Base-by-base conservation (phyloP, 2,329 filamentous ascomycete species). In the Aspergillus piperis region DNA sequence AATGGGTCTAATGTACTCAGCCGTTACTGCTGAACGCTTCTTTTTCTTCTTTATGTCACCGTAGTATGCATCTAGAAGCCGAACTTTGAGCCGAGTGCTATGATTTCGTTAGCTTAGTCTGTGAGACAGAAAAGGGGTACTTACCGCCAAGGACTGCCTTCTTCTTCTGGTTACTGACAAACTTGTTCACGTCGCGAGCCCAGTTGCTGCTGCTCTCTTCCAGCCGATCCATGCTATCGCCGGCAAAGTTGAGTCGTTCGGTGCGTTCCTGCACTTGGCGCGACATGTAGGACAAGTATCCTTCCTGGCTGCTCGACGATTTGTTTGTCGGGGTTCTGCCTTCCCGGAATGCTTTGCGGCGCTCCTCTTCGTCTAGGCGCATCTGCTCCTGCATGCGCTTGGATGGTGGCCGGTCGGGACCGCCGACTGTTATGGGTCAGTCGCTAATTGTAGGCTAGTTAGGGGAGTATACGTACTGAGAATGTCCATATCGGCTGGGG, bases 191-290 rank as follows among this genome's bases (percentile, higher is more conserved):
- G 72, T 96, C 93, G 32, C 92, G 87, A 13, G 92, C 89, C 88
- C 92, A 98, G 17, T 88, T 90, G 58, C 87, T 86, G 72, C 91
- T 96, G 67, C 89, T 89, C 69, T 92, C 85, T 70, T 94, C 89
- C 62, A 97, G 78, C 64, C 86, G 87, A 64, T 96, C 90, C 87
- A 98, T 92, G 51, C 82, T 88, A 70, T 98, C 94, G 2, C 89
- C 90, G 77, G 94, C 88, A 5, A 96, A 80, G 48, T 88, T 90
- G 60, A 99, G 80, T 71, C 89, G 92, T 78, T 98, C 92, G 0
- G 95, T 96, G 54, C 95, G 81, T 77, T 98, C 93, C 68, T 96
- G 92, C 49, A 99, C 77, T 74, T 96, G 91, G 38, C 93, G 84
- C 8, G 90, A 88, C 76, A 98, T 87, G 72, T 96, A 98, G 47